These are phyloP conservation scores for Trichosporon sp. DNA, from an alignment of 1,284 basidiomycete species.

Conservation along the genomic window DNA sequence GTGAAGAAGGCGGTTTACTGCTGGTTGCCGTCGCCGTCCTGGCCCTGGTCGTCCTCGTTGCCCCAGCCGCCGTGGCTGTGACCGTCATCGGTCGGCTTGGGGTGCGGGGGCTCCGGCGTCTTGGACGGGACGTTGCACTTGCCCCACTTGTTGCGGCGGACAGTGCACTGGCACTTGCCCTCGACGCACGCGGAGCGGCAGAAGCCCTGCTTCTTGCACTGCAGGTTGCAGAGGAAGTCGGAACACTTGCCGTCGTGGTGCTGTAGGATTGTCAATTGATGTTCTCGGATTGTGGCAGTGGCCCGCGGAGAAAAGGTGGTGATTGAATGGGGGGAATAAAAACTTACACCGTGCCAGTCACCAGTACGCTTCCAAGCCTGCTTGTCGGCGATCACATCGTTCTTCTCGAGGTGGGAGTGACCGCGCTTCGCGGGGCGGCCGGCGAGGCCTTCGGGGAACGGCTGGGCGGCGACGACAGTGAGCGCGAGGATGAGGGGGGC, in stretches of 20 bases:
- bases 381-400: background rate
- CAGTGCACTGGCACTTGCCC: background rate
- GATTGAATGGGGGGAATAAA: background rate
- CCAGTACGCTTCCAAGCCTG: background rate
- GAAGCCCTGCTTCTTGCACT: conserved; percentile 2
- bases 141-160: background rate
- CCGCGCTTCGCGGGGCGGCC: background rate
- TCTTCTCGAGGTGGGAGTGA: background rate
- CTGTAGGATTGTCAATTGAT: background rate
- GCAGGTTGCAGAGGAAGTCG: background rate
- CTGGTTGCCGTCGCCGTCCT: background rate
- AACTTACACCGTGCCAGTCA: background rate
- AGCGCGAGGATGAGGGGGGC: background rate
- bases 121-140: background rate
- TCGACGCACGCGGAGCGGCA: background rate
- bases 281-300: too few relatives aligned
- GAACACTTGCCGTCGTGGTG: background rate
- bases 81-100: background rate
- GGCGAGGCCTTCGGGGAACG: background rate
- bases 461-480: background rate
- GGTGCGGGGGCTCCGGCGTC: background rate
- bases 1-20: background rate
- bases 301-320: too few relatives aligned
- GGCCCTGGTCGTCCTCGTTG: background rate
- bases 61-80: background rate